Evolutionary conservation across 345 rosid genomes (phyloP), one percentile per base, ranked within the genome.

Genomic region (Acer saccharum): DNA sequence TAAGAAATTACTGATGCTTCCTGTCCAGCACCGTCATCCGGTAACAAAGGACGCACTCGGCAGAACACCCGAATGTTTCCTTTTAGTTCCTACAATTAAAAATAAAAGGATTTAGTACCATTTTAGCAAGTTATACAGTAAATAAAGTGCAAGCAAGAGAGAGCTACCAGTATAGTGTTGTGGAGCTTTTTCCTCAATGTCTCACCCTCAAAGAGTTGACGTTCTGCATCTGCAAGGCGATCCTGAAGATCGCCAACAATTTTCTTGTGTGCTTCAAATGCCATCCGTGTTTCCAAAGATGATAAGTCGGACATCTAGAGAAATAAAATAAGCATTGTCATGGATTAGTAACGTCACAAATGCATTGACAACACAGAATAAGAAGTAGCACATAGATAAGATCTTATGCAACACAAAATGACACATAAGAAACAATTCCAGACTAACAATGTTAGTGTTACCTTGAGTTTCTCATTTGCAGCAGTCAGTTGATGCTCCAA

Each of bases 21-120:
- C 20, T 82, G 61, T 35, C 87, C 89, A 55, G 62, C 87, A 71
- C 92, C 88, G 76, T 96, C 98, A 76, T 94, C 97, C 1, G 94
- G 93, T 77, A 91, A 81, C 72, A 87, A 55, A 60, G 98, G 99
- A 5, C 99, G 97, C 48, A 96, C 98, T 72, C 99, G 88, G 70
- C 98, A 96, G 75, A 96, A 96, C 0, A 96, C 99, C 7, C 99
- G 90, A 62, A 96, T 96, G 65, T 95, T 95, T n/a, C 99, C 99
- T 88, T 95, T 95, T 9, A 95, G 80, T 88, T 95, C 99, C 99
- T 95, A 80, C 13, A 43, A 73, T 27, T 72, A 44, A 35, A 64
- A 17, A 44, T 27, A 64, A 43, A 69, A 17, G 4, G 7, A 60
- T n/a, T 76, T 41, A 80, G 60, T 23, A 46, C 17, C 46, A 72